Base-by-base conservation (phyloP, 2,329 filamentous ascomycete genomes). In the Penicillium oxalicum region DNA sequence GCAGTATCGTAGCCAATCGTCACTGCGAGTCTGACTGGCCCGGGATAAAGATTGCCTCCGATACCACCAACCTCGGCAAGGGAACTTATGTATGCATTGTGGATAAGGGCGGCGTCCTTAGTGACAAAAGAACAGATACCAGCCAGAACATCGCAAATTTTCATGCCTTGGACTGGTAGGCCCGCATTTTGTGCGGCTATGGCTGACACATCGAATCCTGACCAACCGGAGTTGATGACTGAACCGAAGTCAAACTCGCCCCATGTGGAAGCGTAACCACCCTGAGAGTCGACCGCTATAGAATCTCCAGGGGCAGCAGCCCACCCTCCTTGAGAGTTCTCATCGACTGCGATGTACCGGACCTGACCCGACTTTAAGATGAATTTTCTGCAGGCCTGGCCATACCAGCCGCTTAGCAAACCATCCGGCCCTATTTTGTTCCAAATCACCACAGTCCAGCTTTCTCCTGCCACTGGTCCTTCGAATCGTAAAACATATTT, bases 341-440 rank as follows among this genome's bases (percentile, higher is more conserved):
- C 40, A 27, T 41, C 40, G 40, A 41, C 28, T 18, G 40, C 40
- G 40, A 41, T 18, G 29, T 33, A 41, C 5, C 40, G 40, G 32
- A 42, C 3, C 9, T 42, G 40, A 11, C 40, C 9, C 28, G n/a
- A 5, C 9, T 8, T 29, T 24, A 42, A 33, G 28, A 29, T 3
- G 32, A 42, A 42, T 6, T 24, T 42, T 42, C 11, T 42, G 40
- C 28, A 42, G 9, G 28, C 40, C 40, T 42, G 28, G 7, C 40
- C 28, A 25, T 42, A 42, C 40, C 28, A 42, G 3, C 28, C 40
- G 1, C 40, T 13, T 41, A 18, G 40, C 25, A 26, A 29, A 29
- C 51, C 44, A 48, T 52, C 51, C 28, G 48, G 46, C 24, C 52
- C 54, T 32, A 32, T 32, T 32, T 32, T 32, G 28, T 32, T 32